These are phyloP conservation scores for Umbilicaria muhlenbergii DNA, from an alignment of 495 filamentous ascomycete species.

Conservation along the genomic window DNA sequence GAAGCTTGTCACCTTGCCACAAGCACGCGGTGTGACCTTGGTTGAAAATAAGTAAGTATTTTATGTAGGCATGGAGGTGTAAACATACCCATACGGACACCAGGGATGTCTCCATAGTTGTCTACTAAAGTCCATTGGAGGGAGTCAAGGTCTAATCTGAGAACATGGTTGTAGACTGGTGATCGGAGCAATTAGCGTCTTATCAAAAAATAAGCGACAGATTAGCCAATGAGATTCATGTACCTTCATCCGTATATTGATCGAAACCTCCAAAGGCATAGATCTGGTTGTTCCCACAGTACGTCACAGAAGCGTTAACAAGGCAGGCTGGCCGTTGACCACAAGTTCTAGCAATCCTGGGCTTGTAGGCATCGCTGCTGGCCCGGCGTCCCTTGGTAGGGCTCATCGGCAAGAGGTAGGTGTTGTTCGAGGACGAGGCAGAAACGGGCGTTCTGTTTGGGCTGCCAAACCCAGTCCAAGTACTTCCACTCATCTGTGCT, in stretches of 20 bases:
- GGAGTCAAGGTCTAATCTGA: slow-evolving; percentile 68
- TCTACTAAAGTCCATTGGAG: slow-evolving; percentile 91
- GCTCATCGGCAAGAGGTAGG: slow-evolving; percentile 74
- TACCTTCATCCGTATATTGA: slow-evolving; percentile 90
- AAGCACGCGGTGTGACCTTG: slow-evolving; percentile 89
- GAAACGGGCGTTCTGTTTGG: slow-evolving; percentile 24
- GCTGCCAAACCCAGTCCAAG: slow-evolving; percentile 1
- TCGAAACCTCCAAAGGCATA: slow-evolving; percentile 99
- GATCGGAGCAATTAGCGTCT: slow-evolving; percentile 3
- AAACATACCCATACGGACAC: slow-evolving; percentile 83
- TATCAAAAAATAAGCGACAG: slow-evolving; percentile 2
- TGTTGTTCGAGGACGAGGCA: slow-evolving; percentile 46
- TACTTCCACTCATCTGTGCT: neutral
- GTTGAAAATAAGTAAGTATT: slow-evolving; percentile 2
- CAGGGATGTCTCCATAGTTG: slow-evolving; percentile 97
- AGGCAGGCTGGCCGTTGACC: slow-evolving; percentile 87
- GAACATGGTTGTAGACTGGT: slow-evolving; percentile 90
- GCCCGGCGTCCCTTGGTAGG: slow-evolving; percentile 45
- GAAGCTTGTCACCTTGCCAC: slow-evolving; percentile 82
- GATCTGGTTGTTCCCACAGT: slow-evolving; percentile 88
- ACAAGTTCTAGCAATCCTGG: slow-evolving; percentile 61
- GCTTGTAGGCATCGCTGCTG: slow-evolving; percentile 56
- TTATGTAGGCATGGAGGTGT: neutral
- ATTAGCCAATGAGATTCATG: slow-evolving; percentile 1
- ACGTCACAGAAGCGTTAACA: slow-evolving; percentile 95